Evolutionary conservation across 768 basidiomycete genomes (phyloP), one percentile per base, ranked within the genome.

Genomic region (Trametes coccinea): DNA sequence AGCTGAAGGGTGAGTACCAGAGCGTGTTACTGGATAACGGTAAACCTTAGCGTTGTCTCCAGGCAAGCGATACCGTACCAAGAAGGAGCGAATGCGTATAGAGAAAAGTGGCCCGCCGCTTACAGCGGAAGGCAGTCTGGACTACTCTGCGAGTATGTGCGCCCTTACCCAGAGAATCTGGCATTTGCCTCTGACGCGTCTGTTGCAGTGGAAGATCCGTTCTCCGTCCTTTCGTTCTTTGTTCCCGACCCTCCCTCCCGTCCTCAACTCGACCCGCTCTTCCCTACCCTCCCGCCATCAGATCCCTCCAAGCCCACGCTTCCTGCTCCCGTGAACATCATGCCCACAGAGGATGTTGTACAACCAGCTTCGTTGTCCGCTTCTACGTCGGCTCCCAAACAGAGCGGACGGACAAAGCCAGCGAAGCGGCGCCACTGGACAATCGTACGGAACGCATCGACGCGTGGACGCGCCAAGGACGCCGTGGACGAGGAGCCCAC

Each of bases 1-100:
- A 92, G 72, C 75, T 90, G 52, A 91, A 90, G 79, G 90, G 91
- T 87, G 60, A 17, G 55, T 57, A 2, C 10, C 10, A 43, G 34
- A 37, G 34, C 6, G 22, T 22, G 8, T 39, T 13, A 39, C 39
- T 7, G 39, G 13, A 39, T 8, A 8, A 13, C 39, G 39, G 8
- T 39, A 13, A 13, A 7, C 7, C 13, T 39, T 2, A 39, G 13
- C 39, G 1, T 13, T 10, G 59, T 47, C 43, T 53, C 3, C 59
- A 90, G 90, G 89, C 17, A 92, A 91, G 67, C 82, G 84, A 11
- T 91, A 92, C 69, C 83, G 82, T 57, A 92, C 90, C 1, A 93
- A 93, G 78, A 92, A 88, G 67, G 90, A 93, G 65, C 80, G 90
- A 9, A 66, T 91, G 59, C 79, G 88, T n/a, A 80, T 92, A 47